Evolutionary conservation across 192 early-diverging fungal species (phyloP), one percentile per base, ranked within the genome.

Genomic region (Mortierella claussenii): DNA sequence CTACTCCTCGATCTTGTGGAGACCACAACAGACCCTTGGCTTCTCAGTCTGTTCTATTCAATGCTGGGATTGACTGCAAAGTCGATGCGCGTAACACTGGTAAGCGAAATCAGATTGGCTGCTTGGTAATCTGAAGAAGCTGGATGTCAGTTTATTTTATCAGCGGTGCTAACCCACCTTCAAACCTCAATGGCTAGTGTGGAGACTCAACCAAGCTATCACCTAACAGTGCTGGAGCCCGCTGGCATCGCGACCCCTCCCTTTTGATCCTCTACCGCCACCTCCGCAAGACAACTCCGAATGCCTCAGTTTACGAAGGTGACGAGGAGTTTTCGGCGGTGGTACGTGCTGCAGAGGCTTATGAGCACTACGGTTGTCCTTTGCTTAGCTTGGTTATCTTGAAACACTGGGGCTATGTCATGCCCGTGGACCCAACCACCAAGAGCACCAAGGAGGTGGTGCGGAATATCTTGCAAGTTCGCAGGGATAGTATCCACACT

Each of bases 331-430:
- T 83, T 32, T 76, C 81, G 11, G 90, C 94, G 24, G 80, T 91
- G 0, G 84, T 89, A 24, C 65, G 83, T 15, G 83, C 90, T 17
- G 81, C 89, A 6, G 76, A 78, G 31, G 82, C 89, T 4, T 96
- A 96, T 67, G 93, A 95, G 68, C 81, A 86, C 17, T 81, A 94
- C 21, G 93, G 93, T 31, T 93, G 87, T 59, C 94, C 93, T 9
- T 65, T 89, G 6, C 80, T 96, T 26, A 89, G 93, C 5, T 69
- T 96, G 32, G 81, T 95, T 28, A 89, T 95, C 47, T 69, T 95
- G 26, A 80, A 78, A 40, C 88, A 81, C 3, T 79, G 87, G 57
- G 68, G 73, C 4, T 76, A 76, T 30, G 73, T 76, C 21, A 62
- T 76, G 73, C 63, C 65, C 17, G 64, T 67, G 8, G 73, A 52